Evolutionary conservation across 2,329 filamentous ascomycete genomes (phyloP), one percentile per base, ranked within the genome.

Genomic region (Fusarium nisikadoi): DNA sequence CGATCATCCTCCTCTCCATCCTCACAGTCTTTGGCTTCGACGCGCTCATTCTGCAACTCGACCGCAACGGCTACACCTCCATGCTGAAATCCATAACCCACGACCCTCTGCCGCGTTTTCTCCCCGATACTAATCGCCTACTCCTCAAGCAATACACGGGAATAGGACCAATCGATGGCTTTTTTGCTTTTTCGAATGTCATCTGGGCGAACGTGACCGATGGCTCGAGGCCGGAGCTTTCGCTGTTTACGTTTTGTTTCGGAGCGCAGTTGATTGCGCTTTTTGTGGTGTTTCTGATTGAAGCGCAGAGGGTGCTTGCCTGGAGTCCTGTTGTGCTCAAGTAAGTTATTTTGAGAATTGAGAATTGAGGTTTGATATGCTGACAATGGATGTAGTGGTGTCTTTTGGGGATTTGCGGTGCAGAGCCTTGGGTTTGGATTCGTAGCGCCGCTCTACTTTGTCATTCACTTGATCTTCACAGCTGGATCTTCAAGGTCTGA

Each of bases 371-470:
- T 12, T 31, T 31, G 31, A 31, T 29, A 5, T 17, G 10, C 23
- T 42, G 35, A 43, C 11, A 33, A 38, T 39, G 27, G 33, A n/a
- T 45, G 27, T 19, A 77, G 75, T 52, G 69, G 73, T 9, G 38
- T 75, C 5, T n/a, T 75, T 16, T 79, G 77, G 77, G 68, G 67
- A 5, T 54, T 77, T 23, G 33, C 50, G 1, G 72, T 73, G 52
- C 76, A 79, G 41, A 29, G 47, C 2, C 13, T 77, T 20, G 75
- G 76, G 6, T 77, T 74, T 27, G 77, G 72, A n/a, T 57, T 74
- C 6, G 23, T 74, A 14, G 67, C 68, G 8, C 77, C 77, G 6
- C 17, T 77, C 1, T 79, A 75, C 33, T 65, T 62, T 33, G 25
- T 74, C 31, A 29, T 73, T 4, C 72, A 78, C 31, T 63, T 79